These are phyloP conservation scores for Aspergillus calidoustus DNA, from an alignment of 2,329 filamentous ascomycete species.

Conservation along the genomic window DNA sequence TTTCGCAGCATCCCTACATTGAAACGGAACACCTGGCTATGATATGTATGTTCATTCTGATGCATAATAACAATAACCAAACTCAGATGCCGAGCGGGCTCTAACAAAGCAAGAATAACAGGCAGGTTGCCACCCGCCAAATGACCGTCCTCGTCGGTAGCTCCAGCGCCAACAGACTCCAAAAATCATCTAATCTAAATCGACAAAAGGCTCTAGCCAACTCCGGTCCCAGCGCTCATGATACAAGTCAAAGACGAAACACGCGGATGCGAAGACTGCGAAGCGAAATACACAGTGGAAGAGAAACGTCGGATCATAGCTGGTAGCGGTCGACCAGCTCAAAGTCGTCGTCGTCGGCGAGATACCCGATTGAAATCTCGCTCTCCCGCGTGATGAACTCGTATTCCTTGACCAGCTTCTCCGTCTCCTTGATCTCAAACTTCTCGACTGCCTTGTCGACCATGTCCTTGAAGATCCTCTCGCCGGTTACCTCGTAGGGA, in stretches of 20 bases:
- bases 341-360: constrained; percentile 47
- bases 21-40: neutral
- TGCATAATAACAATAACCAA: constrained; percentile 14
- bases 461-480: constrained; percentile 61
- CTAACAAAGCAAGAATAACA: constrained; percentile 2
- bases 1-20: neutral
- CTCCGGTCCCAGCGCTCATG: constrained; percentile 16
- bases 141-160: neutral
- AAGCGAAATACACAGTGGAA: neutral
- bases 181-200: constrained; percentile 9
- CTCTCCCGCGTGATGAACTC: constrained; percentile 54
- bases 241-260: constrained; percentile 9
- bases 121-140: constrained; percentile 3
- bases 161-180: constrained; percentile 9
- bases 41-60: constrained; percentile 18
- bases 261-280: neutral
- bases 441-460: constrained; percentile 62
- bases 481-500: constrained; percentile 60
- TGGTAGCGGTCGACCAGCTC: constrained; percentile 45
- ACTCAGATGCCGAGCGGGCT: neutral
- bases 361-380: constrained; percentile 36
- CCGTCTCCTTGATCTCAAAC: constrained; percentile 64
- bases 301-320: constrained; percentile 22
- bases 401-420: constrained; percentile 66
- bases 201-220: constrained; percentile 19